A percentile compares a stretch with the other conserved stretches of the same genome.
Evolutionary conservation across 2,329 filamentous ascomycete species (phyloP).

Genomic region (Colletotrichum sp.): DNA sequence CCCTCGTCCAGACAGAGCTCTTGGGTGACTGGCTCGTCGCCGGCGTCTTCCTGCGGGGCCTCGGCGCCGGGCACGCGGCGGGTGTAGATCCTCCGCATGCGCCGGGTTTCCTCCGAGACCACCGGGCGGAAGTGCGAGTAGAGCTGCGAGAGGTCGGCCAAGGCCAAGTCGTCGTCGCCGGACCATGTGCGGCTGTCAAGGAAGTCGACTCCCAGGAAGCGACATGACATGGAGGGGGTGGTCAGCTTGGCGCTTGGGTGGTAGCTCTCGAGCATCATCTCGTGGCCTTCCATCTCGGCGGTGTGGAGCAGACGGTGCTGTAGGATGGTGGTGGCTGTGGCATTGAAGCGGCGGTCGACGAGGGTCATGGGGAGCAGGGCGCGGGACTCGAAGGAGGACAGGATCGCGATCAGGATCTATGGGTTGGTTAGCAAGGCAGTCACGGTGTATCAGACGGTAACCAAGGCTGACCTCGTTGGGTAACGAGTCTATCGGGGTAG

Average conservation of each 20-base stretch:
- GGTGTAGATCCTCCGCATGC: slow-evolving; percentile 29
- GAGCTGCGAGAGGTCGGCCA: slow-evolving; percentile 54
- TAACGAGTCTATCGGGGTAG: slow-evolving; percentile 29
- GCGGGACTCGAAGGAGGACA: slow-evolving; percentile 52
- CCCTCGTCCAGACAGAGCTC: slow-evolving; percentile 70
- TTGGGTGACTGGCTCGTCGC: slow-evolving; percentile 57
- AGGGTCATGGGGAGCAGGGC: slow-evolving; percentile 61
- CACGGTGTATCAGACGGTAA: background rate
- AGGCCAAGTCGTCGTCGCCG: slow-evolving; percentile 7
- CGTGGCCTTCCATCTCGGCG: slow-evolving; percentile 63
- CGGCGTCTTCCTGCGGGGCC: slow-evolving; percentile 29
- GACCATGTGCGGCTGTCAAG: slow-evolving; percentile 49
- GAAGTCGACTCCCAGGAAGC: slow-evolving; percentile 68
- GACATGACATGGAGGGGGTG: slow-evolving; percentile 71
- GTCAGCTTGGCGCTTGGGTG: slow-evolving; percentile 73
- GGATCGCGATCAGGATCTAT: slow-evolving; percentile 56
- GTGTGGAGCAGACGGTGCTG: slow-evolving; percentile 67
- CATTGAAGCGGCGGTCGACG: slow-evolving; percentile 68
- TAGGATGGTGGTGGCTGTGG: slow-evolving; percentile 66
- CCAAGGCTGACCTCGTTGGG: slow-evolving; percentile 35
- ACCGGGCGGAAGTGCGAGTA: slow-evolving; percentile 77
- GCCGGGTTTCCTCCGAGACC: slow-evolving; percentile 56
- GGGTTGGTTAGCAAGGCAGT: background rate
- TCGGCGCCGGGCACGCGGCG: slow-evolving; percentile 29
- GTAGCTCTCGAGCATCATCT: slow-evolving; percentile 79